phyloP scores from a whole-genome alignment of 1,284 basidiomycete species.

The Dichomitus squalens region DNA sequence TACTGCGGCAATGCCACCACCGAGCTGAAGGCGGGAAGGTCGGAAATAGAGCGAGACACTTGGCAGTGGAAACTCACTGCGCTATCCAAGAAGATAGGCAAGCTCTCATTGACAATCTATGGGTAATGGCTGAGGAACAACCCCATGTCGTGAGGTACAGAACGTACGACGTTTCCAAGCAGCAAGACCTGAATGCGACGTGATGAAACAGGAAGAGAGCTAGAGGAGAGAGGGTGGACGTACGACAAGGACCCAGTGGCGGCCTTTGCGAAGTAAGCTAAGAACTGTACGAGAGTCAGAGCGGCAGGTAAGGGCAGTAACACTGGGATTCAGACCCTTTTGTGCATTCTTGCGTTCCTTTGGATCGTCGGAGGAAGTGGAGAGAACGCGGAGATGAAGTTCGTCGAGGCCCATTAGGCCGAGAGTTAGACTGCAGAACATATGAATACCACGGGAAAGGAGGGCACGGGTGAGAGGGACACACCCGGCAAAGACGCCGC shows the following conservation, averaged over 20 bases:
- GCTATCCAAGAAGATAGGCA: conserved; percentile 93
- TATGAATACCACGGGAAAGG: neutral
- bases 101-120: conserved; percentile 87
- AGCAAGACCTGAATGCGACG: conserved; percentile 64
- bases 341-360: conserved; percentile 70
- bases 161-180: conserved; percentile 81
- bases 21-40: conserved; percentile 56
- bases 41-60: neutral
- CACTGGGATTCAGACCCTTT: conserved; percentile 50
- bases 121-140: neutral
- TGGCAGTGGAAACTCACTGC: conserved; percentile 53
- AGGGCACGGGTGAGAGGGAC: conserved; percentile 29
- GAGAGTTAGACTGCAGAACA: conserved; percentile 66
- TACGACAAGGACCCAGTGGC: conserved; percentile 95
- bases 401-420: conserved; percentile 96
- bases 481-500: conserved; percentile 87
- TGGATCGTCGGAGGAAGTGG: conserved; percentile 76
- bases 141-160: neutral
- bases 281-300: conserved; percentile 53
- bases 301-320: neutral
- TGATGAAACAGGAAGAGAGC: neutral
- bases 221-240: conserved; percentile 30
- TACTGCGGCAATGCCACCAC: conserved; percentile 85
- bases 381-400: conserved; percentile 86
- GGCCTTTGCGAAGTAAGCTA: conserved; percentile 75